phyloP scores from a whole-genome alignment of 23 red algal genomes.

The Gracilaria gracilis region DNA sequence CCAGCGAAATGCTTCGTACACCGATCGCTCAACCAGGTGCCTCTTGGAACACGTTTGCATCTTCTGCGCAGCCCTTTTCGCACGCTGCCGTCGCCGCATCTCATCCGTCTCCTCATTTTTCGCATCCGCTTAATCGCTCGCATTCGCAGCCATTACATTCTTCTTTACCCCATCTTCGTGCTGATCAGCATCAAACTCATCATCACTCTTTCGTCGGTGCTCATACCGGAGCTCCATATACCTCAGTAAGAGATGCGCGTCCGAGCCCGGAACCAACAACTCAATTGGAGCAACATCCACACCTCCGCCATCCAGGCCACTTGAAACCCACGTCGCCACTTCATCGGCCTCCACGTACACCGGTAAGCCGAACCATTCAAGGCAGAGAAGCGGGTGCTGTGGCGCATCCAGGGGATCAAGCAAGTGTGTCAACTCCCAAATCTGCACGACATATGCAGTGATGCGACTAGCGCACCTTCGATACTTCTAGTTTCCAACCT shows the following conservation, averaged over 20 bases:
- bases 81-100: not conserved
- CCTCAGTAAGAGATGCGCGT: not conserved
- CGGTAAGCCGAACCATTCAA: not conserved
- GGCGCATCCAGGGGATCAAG: conserved; percentile 1
- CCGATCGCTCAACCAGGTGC: not conserved
- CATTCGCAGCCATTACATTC: not conserved
- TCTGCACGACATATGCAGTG: not conserved
- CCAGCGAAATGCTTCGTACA: not conserved
- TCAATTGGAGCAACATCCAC: not conserved
- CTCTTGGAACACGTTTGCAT: conserved; percentile 13
- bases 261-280: not conserved
- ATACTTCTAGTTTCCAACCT: not conserved
- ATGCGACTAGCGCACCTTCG: not conserved
- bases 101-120: conserved; percentile 1
- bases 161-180: not conserved
- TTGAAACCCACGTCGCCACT: not conserved
- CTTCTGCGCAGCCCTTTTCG: conserved; percentile 29
- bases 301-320: not conserved
- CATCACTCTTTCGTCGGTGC: not conserved
- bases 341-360: not conserved
- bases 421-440: conserved; percentile 8
- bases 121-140: not conserved
- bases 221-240: not conserved
- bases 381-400: not conserved
- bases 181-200: not conserved